These are phyloP conservation scores for Hypocrella siamensis DNA, from an alignment of 2,329 filamentous ascomycete genomes.

Conservation along the genomic window DNA sequence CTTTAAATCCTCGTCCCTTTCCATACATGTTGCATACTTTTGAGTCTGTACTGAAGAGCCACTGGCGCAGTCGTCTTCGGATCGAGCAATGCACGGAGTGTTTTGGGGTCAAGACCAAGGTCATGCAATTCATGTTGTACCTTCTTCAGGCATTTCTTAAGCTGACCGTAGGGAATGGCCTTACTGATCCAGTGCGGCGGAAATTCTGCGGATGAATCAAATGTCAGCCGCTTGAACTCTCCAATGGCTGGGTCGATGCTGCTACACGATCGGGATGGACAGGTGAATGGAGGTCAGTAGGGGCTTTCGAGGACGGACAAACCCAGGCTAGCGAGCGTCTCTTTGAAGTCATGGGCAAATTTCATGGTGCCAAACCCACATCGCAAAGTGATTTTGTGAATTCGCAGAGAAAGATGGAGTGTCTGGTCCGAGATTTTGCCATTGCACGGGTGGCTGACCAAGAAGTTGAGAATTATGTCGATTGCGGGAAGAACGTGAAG, in stretches of 20 bases:
- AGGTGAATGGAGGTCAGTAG: background rate
- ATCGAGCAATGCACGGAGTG: slow-evolving; percentile 48
- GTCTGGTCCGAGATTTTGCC: too few species aligned
- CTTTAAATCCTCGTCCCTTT: background rate
- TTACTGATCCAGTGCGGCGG: slow-evolving; percentile 56
- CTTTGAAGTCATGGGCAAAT: slow-evolving; percentile 66
- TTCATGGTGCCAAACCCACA: slow-evolving; percentile 44
- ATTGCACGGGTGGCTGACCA: too few species aligned
- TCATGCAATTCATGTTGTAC: slow-evolving; percentile 55
- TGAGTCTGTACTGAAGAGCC: slow-evolving; percentile 38
- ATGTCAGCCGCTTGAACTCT: background rate
- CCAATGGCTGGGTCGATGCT: too few species aligned
- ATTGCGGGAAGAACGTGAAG: too few species aligned
- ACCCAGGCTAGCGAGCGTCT: slow-evolving; percentile 49
- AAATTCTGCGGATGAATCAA: slow-evolving; percentile 34
- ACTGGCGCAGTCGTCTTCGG: slow-evolving; percentile 29
- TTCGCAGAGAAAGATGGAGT: too few species aligned
- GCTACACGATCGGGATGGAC: background rate
- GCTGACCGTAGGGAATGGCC: slow-evolving; percentile 67
- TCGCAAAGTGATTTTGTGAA: background rate
- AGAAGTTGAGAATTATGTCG: too few species aligned
- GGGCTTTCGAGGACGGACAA: slow-evolving; percentile 4
- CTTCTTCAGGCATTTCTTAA: slow-evolving; percentile 81
- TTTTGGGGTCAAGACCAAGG: slow-evolving; percentile 57
- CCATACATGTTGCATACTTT: slow-evolving; percentile 20